phyloP scores from a whole-genome alignment of 2,329 filamentous ascomycete genomes.

The Botryotinia calthae region DNA sequence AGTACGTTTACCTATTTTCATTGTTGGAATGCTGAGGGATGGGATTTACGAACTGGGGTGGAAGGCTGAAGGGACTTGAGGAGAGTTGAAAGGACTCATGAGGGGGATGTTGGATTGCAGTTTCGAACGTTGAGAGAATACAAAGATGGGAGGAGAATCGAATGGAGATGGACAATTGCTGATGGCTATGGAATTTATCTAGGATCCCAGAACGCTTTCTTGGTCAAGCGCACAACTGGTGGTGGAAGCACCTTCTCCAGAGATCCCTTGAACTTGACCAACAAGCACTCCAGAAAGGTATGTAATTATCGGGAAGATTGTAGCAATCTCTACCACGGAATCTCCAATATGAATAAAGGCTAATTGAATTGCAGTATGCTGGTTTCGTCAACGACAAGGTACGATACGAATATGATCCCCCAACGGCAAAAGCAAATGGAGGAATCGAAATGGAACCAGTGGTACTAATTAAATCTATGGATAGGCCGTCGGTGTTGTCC shows the following conservation, averaged over 20 bases:
- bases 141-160: background rate
- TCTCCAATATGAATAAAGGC: background rate
- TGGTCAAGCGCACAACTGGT: conserved; percentile 80
- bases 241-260: conserved; percentile 89
- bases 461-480: conserved; percentile 26
- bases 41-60: conserved; percentile 2
- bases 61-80: background rate
- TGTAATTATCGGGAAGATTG: conserved; percentile 26
- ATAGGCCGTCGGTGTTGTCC: conserved; percentile 74
- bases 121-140: background rate
- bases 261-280: conserved; percentile 89
- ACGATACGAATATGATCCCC: conserved; percentile 38
- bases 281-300: conserved; percentile 91
- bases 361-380: conserved; percentile 62
- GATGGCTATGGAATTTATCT: conserved; percentile 26
- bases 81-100: background rate
- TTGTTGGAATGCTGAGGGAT: conserved; percentile 9
- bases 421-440: background rate
- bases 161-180: background rate
- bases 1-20: conserved; percentile 60
- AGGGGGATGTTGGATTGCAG: background rate
- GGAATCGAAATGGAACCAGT: conserved; percentile 10
- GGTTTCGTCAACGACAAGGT: conserved; percentile 95
- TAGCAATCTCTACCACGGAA: background rate
- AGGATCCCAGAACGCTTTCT: conserved; percentile 87